A percentile compares a stretch with the other conserved stretches of the same genome.
phyloP scores from a whole-genome alignment of 345 rosid species.

The Heritiera littoralis region DNA sequence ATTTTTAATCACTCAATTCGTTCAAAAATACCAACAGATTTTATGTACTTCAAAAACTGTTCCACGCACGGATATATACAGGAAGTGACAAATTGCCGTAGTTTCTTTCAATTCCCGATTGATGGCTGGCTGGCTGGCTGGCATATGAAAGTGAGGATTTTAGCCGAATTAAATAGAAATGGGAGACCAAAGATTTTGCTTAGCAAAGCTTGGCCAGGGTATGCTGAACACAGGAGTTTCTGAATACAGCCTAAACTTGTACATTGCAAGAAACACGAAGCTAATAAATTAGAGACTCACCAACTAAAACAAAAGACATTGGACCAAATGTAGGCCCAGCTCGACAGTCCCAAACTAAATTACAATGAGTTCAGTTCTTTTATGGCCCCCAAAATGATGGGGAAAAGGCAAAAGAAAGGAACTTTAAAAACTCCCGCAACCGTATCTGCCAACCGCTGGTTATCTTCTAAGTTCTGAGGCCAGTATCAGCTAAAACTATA shows the following conservation, averaged over 20 bases:
- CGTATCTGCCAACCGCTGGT: constrained; percentile 25
- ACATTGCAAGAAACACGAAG: constrained; percentile 17
- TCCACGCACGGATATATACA: not conserved
- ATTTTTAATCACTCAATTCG: too few species aligned
- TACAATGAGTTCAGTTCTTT: constrained; percentile 18
- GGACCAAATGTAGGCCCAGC: constrained; percentile 16
- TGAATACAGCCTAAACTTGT: constrained; percentile 24
- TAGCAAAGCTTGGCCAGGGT: not conserved
- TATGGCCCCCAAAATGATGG: not conserved
- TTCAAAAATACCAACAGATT: too few species aligned
- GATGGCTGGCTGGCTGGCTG: constrained; percentile 2
- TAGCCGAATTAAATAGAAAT: not conserved
- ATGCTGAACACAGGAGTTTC: not conserved
- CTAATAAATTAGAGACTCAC: constrained; percentile 21
- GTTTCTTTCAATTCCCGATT: not conserved
- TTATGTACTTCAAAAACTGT: too few species aligned
- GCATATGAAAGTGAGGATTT: not conserved
- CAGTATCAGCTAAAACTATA: constrained; percentile 25
- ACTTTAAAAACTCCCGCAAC: not conserved
- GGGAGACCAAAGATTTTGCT: not conserved
- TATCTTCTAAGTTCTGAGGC: constrained; percentile 9
- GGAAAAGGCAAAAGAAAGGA: not conserved
- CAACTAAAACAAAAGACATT: constrained; percentile 17
- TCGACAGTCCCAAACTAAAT: constrained; percentile 19
- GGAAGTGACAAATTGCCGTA: not conserved